These are phyloP conservation scores for Monilinia laxa DNA, from an alignment of 2,329 filamentous ascomycete genomes.

Conservation along the genomic window DNA sequence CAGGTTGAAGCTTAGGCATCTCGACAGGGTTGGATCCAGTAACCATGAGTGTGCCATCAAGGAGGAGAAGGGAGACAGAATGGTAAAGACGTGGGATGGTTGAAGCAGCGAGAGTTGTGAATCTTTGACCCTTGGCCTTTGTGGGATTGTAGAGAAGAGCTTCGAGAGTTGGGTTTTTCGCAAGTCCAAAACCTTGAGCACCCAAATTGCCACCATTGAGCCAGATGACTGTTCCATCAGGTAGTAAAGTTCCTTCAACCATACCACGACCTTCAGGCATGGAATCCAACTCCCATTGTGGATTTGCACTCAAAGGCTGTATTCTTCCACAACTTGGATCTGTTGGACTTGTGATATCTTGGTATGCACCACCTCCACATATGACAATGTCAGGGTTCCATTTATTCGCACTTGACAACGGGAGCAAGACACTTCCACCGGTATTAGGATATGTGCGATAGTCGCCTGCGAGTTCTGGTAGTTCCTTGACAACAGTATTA, in stretches of 20 bases:
- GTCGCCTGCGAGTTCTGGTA: slow-evolving; percentile 54
- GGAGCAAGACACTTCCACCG: slow-evolving; percentile 56
- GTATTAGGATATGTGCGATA: slow-evolving; percentile 62
- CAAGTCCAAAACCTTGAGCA: slow-evolving; percentile 60
- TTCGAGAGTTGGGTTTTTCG: slow-evolving; percentile 52
- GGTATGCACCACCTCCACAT: slow-evolving; percentile 59
- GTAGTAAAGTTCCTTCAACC: slow-evolving; percentile 59
- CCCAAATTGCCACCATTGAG: slow-evolving; percentile 59
- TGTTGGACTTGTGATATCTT: slow-evolving; percentile 57
- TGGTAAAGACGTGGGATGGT: slow-evolving; percentile 57
- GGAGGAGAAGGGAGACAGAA: slow-evolving; percentile 57
- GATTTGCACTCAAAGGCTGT: slow-evolving; percentile 48
- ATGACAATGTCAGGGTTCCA: slow-evolving; percentile 56
- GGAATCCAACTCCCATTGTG: slow-evolving; percentile 56
- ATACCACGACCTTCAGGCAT: slow-evolving; percentile 60
- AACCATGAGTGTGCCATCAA: slow-evolving; percentile 59
- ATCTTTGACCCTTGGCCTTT: slow-evolving; percentile 52
- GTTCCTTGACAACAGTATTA: slow-evolving; percentile 46
- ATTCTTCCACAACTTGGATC: slow-evolving; percentile 59
- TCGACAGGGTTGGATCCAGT: slow-evolving; percentile 61
- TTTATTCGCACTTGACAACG: slow-evolving; percentile 51
- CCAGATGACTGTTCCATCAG: slow-evolving; percentile 60
- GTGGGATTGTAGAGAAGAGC: slow-evolving; percentile 58
- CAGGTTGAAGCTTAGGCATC: slow-evolving; percentile 51
- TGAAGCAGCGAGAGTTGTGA: slow-evolving; percentile 45